Conservation (phyloP, 2,329 filamentous ascomycete species). For the Scedosporium boydii region DNA sequence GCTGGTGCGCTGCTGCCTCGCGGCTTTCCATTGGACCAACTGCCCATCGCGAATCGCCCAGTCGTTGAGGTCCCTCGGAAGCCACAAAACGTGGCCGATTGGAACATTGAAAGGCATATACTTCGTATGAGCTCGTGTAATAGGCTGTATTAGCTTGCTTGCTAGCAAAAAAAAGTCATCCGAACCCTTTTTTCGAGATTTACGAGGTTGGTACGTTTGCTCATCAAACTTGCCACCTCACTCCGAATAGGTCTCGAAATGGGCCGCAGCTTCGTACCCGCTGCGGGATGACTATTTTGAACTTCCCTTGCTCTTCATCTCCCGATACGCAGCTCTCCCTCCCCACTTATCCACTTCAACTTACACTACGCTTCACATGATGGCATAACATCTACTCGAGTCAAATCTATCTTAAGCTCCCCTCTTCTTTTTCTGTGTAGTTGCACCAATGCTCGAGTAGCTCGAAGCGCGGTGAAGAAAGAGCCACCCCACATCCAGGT, state of each 20-base stretch:
- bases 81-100: conserved; percentile 7
- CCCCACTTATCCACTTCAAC: too few species aligned
- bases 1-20: neutral
- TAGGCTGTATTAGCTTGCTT: neutral
- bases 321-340: too few species aligned
- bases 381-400: too few species aligned
- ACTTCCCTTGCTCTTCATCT: too few species aligned
- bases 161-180: neutral
- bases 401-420: too few species aligned
- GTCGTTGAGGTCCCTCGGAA: neutral
- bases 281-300: too few species aligned
- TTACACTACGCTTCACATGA: too few species aligned
- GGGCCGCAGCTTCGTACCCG: neutral
- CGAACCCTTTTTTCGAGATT: neutral
- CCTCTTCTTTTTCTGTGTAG: too few species aligned
- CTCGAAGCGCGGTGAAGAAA: too few species aligned
- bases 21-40: neutral
- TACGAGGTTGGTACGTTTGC: neutral
- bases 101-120: neutral
- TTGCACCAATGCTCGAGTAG: too few species aligned
- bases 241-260: neutral
- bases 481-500: too few species aligned
- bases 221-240: conserved; percentile 2
- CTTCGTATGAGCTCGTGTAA: neutral
- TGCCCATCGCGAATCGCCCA: neutral